Conservation (phyloP, 176 grass and related monocot genomes). For the Musa acuminata region DNA sequence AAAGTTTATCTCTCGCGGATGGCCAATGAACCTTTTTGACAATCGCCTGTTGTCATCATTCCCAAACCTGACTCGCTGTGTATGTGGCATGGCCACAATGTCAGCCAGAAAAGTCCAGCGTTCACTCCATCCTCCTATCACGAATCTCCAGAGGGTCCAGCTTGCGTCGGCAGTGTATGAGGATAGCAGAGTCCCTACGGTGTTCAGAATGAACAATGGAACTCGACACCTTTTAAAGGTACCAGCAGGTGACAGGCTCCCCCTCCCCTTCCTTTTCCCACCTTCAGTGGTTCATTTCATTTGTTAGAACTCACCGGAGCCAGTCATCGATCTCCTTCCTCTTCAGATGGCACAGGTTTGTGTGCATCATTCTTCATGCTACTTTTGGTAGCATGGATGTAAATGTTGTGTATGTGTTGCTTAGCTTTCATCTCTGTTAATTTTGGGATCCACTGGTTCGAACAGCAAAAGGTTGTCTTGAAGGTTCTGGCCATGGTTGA, state of each 20-base stretch:
- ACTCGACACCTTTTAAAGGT: neutral
- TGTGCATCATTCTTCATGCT: too few relatives aligned
- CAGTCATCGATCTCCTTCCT: neutral
- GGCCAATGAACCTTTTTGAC: neutral
- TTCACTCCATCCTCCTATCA: neutral
- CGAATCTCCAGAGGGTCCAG: slow-evolving; percentile 3
- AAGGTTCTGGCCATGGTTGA: slow-evolving; percentile 77
- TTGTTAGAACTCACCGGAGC: neutral
- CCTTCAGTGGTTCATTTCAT: neutral
- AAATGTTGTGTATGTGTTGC: neutral
- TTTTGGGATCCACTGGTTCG: neutral
- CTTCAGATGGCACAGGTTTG: slow-evolving; percentile 7
- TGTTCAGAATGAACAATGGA: neutral
- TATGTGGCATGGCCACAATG: neutral
- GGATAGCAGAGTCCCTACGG: neutral
- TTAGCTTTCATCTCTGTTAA: neutral
- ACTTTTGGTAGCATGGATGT: neutral
- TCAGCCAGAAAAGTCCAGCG: neutral
- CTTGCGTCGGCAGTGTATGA: neutral
- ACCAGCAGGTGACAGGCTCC: neutral
- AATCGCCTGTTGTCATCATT: neutral
- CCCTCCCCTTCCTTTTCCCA: neutral
- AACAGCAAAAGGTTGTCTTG: slow-evolving; percentile 68
- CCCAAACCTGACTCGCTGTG: neutral
- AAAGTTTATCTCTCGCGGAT: neutral